These are phyloP conservation scores for Saturnispora silvae DNA, from an alignment of 805 yeast species.

Conservation along the genomic window DNA sequence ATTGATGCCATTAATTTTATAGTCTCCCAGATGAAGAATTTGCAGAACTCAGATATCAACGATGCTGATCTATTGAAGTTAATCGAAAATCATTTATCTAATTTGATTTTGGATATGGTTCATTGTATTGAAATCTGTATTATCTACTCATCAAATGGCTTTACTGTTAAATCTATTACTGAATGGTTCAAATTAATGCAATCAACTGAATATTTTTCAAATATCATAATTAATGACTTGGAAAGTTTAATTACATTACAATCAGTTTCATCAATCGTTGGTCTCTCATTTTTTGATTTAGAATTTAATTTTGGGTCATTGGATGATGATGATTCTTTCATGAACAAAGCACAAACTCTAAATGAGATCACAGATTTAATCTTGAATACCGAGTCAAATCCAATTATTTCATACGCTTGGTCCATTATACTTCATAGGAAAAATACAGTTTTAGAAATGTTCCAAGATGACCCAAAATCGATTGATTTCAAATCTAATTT, in stretches of 20 bases:
- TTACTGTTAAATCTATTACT: constrained; percentile 24
- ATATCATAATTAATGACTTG: constrained; percentile 8
- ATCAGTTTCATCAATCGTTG: constrained; percentile 37
- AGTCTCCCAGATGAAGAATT: constrained; percentile 8
- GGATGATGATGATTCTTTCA: constrained; percentile 29
- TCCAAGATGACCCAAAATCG: constrained; percentile 18
- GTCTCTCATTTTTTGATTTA: constrained; percentile 47
- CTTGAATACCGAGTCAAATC: constrained; percentile 28
- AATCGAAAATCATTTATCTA: constrained; percentile 13
- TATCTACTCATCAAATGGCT: constrained; percentile 18
- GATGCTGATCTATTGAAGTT: constrained; percentile 10
- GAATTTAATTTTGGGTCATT: constrained; percentile 37
- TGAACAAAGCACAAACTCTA: constrained; percentile 33
- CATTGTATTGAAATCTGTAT: constrained; percentile 20
- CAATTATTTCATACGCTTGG: constrained; percentile 57
- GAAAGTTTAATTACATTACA: constrained; percentile 26
- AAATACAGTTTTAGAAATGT: constrained; percentile 29
- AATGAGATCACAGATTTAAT: constrained; percentile 14
- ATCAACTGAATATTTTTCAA: constrained; percentile 16
- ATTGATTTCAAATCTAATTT: constrained; percentile 9
- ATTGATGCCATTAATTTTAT: constrained; percentile 13
- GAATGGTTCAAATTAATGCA: constrained; percentile 50
- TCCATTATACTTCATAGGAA: constrained; percentile 48
- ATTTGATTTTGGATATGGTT: constrained; percentile 16
- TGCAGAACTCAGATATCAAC: constrained; percentile 10